phyloP scores from a whole-genome alignment of 202 grass and related monocot species.

The Musa balbisiana region DNA sequence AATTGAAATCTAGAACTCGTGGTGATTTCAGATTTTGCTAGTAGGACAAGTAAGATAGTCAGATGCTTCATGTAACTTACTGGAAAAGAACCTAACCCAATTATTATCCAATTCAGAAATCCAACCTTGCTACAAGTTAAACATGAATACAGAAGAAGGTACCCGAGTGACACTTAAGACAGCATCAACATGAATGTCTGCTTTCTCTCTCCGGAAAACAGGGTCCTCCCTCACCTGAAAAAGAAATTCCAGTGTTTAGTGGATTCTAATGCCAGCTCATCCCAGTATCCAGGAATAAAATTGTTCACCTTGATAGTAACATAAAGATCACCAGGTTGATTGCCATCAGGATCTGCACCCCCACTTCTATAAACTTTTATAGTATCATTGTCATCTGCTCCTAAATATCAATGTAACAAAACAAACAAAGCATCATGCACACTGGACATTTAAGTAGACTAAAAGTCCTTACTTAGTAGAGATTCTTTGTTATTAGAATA shows the following conservation, averaged over 20 bases:
- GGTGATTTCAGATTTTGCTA: neutral
- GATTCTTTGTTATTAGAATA: neutral
- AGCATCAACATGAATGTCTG: conserved; percentile 90
- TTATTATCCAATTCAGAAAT: neutral
- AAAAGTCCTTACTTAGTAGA: neutral
- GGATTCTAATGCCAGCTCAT: neutral
- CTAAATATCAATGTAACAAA: conserved; percentile 29
- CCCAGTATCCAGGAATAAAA: neutral
- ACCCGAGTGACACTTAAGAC: conserved; percentile 84
- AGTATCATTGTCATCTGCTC: conserved; percentile 63
- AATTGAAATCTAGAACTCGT: neutral
- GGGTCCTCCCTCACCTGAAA: conserved; percentile 71
- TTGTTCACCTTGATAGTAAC: conserved; percentile 57
- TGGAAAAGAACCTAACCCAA: neutral
- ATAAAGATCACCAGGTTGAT: conserved; percentile 78
- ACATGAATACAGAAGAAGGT: conserved; percentile 15
- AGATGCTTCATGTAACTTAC: neutral
- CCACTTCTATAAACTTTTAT: conserved; percentile 65
- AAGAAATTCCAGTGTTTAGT: conserved; percentile 13
- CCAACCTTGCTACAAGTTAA: neutral
- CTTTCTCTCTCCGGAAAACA: conserved; percentile 89
- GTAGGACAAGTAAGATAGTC: neutral
- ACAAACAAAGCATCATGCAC: neutral
- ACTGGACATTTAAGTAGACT: neutral
- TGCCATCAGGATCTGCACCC: conserved; percentile 70